Evolutionary conservation across 495 filamentous ascomycete species (phyloP).

Genomic region (Hypoxylon intermedium): DNA sequence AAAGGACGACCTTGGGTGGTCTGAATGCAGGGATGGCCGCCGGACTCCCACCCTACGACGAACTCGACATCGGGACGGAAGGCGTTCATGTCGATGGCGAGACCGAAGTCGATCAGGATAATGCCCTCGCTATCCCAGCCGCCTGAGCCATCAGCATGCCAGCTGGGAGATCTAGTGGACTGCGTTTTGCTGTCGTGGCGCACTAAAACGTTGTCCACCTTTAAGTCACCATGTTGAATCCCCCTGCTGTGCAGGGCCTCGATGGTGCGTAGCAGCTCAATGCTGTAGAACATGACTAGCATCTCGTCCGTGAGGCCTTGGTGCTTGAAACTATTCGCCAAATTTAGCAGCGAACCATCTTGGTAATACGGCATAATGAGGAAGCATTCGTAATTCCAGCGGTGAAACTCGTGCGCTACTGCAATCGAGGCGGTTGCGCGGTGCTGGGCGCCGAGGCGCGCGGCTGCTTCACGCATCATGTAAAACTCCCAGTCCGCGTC

Average conservation of each 20-base stretch:
- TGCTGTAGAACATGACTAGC: conserved; percentile 90
- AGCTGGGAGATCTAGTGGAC: conserved; percentile 54
- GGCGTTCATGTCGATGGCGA: conserved; percentile 88
- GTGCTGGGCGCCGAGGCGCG: conserved; percentile 69
- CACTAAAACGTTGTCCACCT: conserved; percentile 92
- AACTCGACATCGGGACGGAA: conserved; percentile 83
- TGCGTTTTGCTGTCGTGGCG: conserved; percentile 68
- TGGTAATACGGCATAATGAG: conserved; percentile 85
- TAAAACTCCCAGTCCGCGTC: conserved; percentile 95
- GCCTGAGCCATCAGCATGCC: conserved; percentile 70
- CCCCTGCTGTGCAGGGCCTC: conserved; percentile 82
- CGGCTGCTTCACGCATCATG: conserved; percentile 83
- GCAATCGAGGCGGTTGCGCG: conserved; percentile 79
- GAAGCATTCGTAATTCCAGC: conserved; percentile 83
- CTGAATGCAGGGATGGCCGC: conserved; percentile 92
- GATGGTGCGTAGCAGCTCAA: conserved; percentile 89
- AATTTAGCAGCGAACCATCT: conserved; percentile 90
- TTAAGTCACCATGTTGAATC: conserved; percentile 92
- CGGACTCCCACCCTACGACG: conserved; percentile 93
- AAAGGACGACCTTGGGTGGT: too few relatives aligned
- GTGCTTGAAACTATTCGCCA: conserved; percentile 90
- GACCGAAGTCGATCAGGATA: conserved; percentile 90
- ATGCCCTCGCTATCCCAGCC: conserved; percentile 86
- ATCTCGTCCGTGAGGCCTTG: conserved; percentile 82
- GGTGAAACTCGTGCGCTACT: conserved; percentile 82